phyloP scores from a whole-genome alignment of 78 protist species.

The Isochrysis galbana region DNA sequence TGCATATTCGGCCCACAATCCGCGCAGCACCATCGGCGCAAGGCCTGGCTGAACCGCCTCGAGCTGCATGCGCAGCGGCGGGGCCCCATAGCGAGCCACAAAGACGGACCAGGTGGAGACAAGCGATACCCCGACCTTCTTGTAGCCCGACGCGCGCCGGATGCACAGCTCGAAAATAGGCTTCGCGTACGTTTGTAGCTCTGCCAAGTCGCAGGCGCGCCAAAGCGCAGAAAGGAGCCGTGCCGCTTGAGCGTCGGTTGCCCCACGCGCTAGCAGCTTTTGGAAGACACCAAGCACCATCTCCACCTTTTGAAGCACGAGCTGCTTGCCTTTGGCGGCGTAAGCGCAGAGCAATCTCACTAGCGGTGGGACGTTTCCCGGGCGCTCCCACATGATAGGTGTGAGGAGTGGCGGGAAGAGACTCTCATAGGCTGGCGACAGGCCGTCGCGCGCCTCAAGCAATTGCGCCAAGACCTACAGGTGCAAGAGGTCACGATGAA shows the following conservation, averaged over 20 bases:
- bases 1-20: neutral
- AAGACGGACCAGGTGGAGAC: neutral
- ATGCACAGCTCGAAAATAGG: neutral
- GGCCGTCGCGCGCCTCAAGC: neutral
- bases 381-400: constrained; percentile 54
- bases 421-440: neutral
- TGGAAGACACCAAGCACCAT: constrained; percentile 65
- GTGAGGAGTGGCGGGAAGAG: constrained; percentile 42
- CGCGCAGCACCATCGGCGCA: neutral
- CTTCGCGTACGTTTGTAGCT: neutral
- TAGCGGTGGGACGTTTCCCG: constrained; percentile 45
- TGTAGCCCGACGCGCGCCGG: neutral
- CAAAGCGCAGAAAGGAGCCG: neutral
- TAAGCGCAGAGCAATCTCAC: constrained; percentile 27
- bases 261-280: constrained; percentile 43
- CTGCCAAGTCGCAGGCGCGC: neutral
- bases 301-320: neutral
- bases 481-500: too few species aligned
- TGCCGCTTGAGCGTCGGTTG: constrained; percentile 24
- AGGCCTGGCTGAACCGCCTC: neutral
- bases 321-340: constrained; percentile 20
- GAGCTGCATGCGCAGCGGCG: neutral
- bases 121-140: neutral
- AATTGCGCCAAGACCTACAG: constrained; percentile 36
- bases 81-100: neutral